Base-by-base conservation (phyloP, 1,284 basidiomycete species). In the Apiotrichum siamense region DNA sequence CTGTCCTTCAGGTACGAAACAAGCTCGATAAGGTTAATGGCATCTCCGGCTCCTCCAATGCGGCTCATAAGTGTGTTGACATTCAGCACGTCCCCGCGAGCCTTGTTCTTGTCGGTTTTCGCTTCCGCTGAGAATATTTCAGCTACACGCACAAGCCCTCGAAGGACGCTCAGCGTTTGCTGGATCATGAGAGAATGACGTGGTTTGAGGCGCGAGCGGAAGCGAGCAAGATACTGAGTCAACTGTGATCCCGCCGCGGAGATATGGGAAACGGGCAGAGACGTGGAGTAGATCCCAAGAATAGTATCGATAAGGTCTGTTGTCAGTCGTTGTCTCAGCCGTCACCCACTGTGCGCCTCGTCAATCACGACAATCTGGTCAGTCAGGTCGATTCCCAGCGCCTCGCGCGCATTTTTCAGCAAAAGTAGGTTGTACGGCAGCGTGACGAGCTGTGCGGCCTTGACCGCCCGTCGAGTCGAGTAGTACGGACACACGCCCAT, bases 391-490 rank as follows among this genome's bases (percentile, higher is more conserved):
- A 92, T 92, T 0, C 86, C 87, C 1, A 97, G 78, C 0, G 91
- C 84, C 64, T 94, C 88, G 38, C 94, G 79, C 1, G 93, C 87
- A 3, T 82, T 80, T 59, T 83, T 86, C 58, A 91, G 88, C 9
- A 98, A 76, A 1, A 98, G 78, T 11, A 98, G 81, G 67, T 96
- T 97, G 72, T 98, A 98, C 0, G 94, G 96, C 4, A 97, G 77
- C 0, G 88, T 86, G 11, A 97, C 84, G 1, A 97, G 77, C 77
- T 97, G 87, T 26, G 94, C 90, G 68, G 92, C 86, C 44, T 85
- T 83, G 45, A 97, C 88, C 10, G 90, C 90, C 47, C 81, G 78
- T 41, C 94, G 78, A 5, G 90, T 87, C 3, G 87, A 90, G 72
- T 96, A 98, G 74, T 98, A 98, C 0, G 93, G 91, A 67, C 96